Evolutionary conservation across 2,329 filamentous ascomycete genomes (phyloP), one percentile per base, ranked within the genome.

Genomic region (Tolypocladium nubicola): DNA sequence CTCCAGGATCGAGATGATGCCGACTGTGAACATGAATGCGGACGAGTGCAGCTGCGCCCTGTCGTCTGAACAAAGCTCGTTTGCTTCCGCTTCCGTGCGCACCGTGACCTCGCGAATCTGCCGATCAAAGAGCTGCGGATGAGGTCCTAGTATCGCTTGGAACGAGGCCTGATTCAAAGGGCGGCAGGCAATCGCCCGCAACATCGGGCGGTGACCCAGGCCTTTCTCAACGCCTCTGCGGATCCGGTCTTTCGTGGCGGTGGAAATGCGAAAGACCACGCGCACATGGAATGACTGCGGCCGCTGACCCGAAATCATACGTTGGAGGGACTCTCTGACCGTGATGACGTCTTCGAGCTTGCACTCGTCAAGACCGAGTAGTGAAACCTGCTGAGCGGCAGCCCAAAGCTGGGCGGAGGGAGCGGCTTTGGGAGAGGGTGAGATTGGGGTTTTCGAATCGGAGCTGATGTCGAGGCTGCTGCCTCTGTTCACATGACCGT

Each of bases 281-380:
- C 69, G 68, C 56, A 65, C 65, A 45, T 69, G 65, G 58, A 71
- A 73, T 11, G 71, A 71, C 58, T 71, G 69, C 11, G 68, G 66
- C 26, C 71, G 64, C 40, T 62, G 60, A 10, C 70, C 71, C n/a
- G 63, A 58, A 4, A 66, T 66, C 19, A 68, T 67, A 19, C 69
- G 59, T 43, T 67, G 63, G 33, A 72, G 60, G 8, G 66, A 65
- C 40, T 64, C 58, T 21, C 68, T 65, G 41, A 73, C 65, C 1
- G 64, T 60, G 13, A 73, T 60, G 10, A 68, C 56, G 49, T 68
- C 64, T 57, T 71, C 68, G 11, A 71, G 59, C 2, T 62, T 57
- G 2, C 58, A 61, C 30, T 58, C 26, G 1, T 53, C 39, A 1
- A 71, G 60, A 11, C 64, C 68, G 9, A 62, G 56, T 8, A 54